These are phyloP conservation scores for Gastrolobium villosum DNA, from an alignment of 306 rosid genomes.

Conservation along the genomic window DNA sequence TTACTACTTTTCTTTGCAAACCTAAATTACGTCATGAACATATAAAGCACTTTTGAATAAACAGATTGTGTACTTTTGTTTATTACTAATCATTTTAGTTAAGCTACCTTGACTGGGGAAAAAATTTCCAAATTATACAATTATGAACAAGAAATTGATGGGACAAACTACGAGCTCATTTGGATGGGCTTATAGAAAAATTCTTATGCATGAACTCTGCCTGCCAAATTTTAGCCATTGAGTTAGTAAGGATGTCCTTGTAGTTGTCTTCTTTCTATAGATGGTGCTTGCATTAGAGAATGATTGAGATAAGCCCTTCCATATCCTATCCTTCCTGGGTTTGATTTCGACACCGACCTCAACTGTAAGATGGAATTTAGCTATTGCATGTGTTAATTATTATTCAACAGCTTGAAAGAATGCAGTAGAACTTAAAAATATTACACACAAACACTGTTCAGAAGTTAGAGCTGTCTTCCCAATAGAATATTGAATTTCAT, in stretches of 20 bases:
- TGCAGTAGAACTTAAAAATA: neutral
- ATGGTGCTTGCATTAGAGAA: conserved; percentile 29
- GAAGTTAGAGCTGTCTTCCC: neutral
- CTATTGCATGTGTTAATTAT: conserved; percentile 21
- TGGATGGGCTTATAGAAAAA: neutral
- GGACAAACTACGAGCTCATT: conserved; percentile 15
- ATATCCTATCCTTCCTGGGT: neutral
- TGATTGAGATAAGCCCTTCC: conserved; percentile 11
- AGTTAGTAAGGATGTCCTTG: conserved; percentile 7
- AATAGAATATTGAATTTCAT: neutral
- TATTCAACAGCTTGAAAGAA: conserved; percentile 8
- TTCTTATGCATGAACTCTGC: neutral
- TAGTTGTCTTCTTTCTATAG: neutral
- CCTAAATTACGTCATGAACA: conserved; percentile 27
- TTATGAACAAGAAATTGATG: conserved; percentile 19
- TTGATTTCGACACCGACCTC: conserved; percentile 15
- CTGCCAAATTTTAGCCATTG: conserved; percentile 8
- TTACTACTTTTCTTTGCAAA: conserved; percentile 23
- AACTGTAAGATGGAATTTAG: conserved; percentile 14
- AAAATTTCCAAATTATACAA: neutral
- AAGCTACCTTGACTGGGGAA: neutral
- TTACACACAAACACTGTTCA: neutral
- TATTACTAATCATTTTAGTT: conserved; percentile 3
- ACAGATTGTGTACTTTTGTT: conserved; percentile 14
- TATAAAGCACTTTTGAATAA: conserved; percentile 12